Evolutionary conservation across 768 basidiomycete genomes (phyloP).

Genomic region (Boletus pseudo-olivaceus): DNA sequence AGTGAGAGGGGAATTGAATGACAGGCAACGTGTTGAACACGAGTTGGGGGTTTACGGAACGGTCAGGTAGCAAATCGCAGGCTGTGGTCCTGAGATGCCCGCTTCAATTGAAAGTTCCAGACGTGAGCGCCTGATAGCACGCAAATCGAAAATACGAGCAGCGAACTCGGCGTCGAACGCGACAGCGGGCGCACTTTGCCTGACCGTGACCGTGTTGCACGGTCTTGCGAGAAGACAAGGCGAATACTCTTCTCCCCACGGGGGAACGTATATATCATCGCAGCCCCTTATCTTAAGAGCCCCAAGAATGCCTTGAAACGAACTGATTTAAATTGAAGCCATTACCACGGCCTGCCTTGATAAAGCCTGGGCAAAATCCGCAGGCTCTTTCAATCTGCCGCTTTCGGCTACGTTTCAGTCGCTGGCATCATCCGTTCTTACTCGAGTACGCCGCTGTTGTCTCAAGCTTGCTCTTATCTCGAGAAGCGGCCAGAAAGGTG

Average conservation of each 20-base stretch:
- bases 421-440: conserved; percentile 6
- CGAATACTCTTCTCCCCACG: background rate
- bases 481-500: background rate
- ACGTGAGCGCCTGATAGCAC: background rate
- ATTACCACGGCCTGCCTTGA: conserved; percentile 2
- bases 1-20: conserved; percentile 30
- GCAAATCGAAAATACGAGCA: background rate
- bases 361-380: background rate
- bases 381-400: conserved; percentile 19
- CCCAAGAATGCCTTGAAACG: background rate
- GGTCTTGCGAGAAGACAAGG: too few relatives aligned
- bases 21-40: conserved; percentile 75
- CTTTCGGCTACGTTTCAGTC: conserved; percentile 12
- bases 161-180: conserved; percentile 2
- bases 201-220: too few relatives aligned
- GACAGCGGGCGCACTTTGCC: background rate
- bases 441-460: background rate
- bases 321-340: background rate
- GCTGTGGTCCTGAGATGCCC: background rate
- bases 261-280: background rate
- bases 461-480: conserved; percentile 5
- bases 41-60: conserved; percentile 46
- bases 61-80: conserved; percentile 1
- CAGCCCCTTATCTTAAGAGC: background rate
- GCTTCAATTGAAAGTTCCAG: background rate